Evolutionary conservation across 2,329 filamentous ascomycete species (phyloP), one percentile per base, ranked within the genome.

Genomic region (Beauveria sp.): DNA sequence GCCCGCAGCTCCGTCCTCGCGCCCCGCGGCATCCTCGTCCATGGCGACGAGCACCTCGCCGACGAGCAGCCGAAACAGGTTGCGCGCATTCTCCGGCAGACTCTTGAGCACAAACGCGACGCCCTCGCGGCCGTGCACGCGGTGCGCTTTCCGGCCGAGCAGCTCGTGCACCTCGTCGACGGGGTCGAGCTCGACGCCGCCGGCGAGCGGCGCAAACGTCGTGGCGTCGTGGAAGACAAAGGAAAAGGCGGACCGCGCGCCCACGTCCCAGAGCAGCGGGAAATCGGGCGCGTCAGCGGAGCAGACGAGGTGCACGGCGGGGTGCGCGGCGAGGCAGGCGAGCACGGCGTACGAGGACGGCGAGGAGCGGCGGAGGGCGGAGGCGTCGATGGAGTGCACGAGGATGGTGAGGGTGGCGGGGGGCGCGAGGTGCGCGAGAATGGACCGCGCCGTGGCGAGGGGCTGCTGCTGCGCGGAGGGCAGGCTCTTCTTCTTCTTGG

Each of bases 221-320:
- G 95, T 98, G 69, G 89, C 89, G 76, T 99, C 93, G 76, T 99
- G 95, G 75, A 96, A 97, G 31, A 91, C 79, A 67, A 97, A 93
- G 72, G 90, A 89, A 75, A 93, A 91, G 31, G 89, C 85, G 18
- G 91, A 88, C 52, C 90, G 88, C n/a, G 93, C 81, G 60, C 87
- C 88, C 59, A 90, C 88, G 74, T 97, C 92, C 93, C 93, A 99
- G 56, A 98, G 82, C 1, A 97, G 76, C 0, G 91, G 79, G 70
- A 96, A 96, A 68, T 90, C 91, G 7, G 93, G 91, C 9, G 91
- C 92, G 75, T 98, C 93, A 61, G 88, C 89, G 1, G 92, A 96
- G 67, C 88, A 90, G 34, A 96, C 74, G 28, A 98, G 78, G 59
- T 82, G 84, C 64, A 98, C 81, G 45, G 80, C 81, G 1, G 88